Evolutionary conservation across 768 basidiomycete genomes (phyloP).

Genomic region (Coprinellus micaceus): DNA sequence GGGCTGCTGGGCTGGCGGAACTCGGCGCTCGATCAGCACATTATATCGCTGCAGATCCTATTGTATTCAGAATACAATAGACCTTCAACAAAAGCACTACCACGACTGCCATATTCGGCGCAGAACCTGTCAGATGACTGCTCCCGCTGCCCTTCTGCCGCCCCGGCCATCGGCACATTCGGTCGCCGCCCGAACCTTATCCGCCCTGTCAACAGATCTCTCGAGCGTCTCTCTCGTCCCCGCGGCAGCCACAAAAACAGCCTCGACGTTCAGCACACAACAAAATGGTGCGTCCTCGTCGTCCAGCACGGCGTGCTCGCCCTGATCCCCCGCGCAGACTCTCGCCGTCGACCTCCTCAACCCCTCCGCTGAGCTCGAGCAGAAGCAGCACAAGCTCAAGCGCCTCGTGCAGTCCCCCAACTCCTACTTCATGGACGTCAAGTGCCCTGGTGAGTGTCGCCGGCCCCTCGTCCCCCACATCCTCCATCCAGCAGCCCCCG

Average conservation of each 20-base stretch:
- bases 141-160: too few species aligned
- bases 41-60: too few species aligned
- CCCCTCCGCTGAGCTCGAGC: conserved; percentile 84
- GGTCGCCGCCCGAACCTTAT: conserved; percentile 41
- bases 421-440: conserved; percentile 99
- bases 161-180: conserved; percentile 20
- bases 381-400: conserved; percentile 96
- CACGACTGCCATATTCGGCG: conserved; percentile 16
- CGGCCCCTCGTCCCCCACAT: background rate
- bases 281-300: conserved; percentile 30
- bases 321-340: conserved; percentile 48
- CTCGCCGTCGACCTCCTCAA: conserved; percentile 98
- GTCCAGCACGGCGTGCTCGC: too few species aligned
- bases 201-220: conserved; percentile 38
- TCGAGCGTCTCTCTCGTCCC: conserved; percentile 22
- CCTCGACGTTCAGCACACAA: conserved; percentile 17
- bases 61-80: too few species aligned
- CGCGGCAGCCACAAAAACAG: conserved; percentile 29
- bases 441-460: conserved; percentile 82
- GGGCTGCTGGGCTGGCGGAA: background rate
- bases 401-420: conserved; percentile 97
- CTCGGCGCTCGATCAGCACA: too few species aligned
- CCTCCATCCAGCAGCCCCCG: too few species aligned
- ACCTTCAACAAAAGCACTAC: conserved; percentile 9
- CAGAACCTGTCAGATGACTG: conserved; percentile 4